Percentiles rank a stretch among this genome's conserved stretches.
Evolutionary conservation across 371 early-diverging fungal species (phyloP).

Genomic region (Syncephalastrum racemosum): DNA sequence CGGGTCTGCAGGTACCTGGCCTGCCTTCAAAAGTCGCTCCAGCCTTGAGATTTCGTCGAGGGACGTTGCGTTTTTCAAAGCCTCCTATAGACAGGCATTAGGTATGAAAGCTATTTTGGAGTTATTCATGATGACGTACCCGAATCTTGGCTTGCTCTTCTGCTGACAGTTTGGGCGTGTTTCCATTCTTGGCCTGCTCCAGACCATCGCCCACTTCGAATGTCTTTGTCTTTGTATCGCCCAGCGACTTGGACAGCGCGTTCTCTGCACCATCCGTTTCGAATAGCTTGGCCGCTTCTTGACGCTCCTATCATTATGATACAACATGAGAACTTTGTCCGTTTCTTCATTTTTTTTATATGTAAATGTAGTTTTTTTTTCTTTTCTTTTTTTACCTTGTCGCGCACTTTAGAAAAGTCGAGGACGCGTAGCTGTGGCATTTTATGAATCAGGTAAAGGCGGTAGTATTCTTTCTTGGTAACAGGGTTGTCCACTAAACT

Average conservation of each 20-base stretch:
- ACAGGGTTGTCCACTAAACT: constrained; percentile 89
- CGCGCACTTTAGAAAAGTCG: constrained; percentile 78
- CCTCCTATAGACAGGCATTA: constrained; percentile 39
- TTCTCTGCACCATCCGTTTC: constrained; percentile 58
- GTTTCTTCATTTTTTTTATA: too few species aligned
- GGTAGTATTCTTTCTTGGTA: constrained; percentile 72
- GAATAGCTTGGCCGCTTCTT: constrained; percentile 75
- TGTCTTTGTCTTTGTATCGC: constrained; percentile 63
- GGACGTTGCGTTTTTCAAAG: constrained; percentile 73
- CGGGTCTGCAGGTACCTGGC: constrained; percentile 44
- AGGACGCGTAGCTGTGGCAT: constrained; percentile 78
- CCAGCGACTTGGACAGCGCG: constrained; percentile 59
- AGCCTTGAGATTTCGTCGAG: constrained; percentile 77
- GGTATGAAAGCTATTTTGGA: not conserved
- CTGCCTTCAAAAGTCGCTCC: constrained; percentile 68
- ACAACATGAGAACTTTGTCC: too few species aligned
- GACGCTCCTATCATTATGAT: constrained; percentile 61
- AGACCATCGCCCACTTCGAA: constrained; percentile 80
- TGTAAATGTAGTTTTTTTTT: not conserved
- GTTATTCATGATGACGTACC: constrained; percentile 14
- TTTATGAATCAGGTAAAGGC: constrained; percentile 80
- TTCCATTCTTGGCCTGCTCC: constrained; percentile 35
- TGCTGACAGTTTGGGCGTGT: constrained; percentile 47
- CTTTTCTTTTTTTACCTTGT: constrained; percentile 48
- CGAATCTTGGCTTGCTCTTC: constrained; percentile 65